Base-by-base conservation (phyloP, 2,329 filamentous ascomycete genomes). In the Botryosphaeria dothidea region DNA sequence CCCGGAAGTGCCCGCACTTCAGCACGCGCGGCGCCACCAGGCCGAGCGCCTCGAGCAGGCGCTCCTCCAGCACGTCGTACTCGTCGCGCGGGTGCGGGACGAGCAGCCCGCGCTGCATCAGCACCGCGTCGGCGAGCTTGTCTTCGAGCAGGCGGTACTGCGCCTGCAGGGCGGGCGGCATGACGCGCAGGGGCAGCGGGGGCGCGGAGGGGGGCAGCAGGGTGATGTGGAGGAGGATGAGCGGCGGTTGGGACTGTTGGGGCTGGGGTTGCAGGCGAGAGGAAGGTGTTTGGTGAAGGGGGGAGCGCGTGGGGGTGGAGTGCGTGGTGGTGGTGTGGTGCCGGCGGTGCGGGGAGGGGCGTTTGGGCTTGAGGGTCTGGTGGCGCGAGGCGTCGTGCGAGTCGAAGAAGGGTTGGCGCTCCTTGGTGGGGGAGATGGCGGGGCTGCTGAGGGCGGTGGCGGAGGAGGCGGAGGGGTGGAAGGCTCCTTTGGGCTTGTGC, bases 21-120 rank as follows among this genome's bases (percentile, higher is more conserved):
- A 92, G 82, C 48, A 93, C 88, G 3, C 89, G 84, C 2, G 90
- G 90, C 31, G 88, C 80, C 1, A 88, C 88, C 17, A 94, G 81
- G 74, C 92, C 91, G 51, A 93, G 78, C 1, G 89, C 88, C 75
- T 93, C 91, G 2, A 93, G 80, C 36, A 94, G 81, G 29, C 91
- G 83, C 78, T 93, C 91, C 77, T 94, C 90, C 0, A 95, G 83
- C 65, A 92, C 79, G 75, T 93, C 91, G 71, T 91, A 94, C 74
- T 93, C 91, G 64, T 90, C 89, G 69, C 91, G 86, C 1, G 92
- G 92, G 73, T 95, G 92, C 1, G 90, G 87, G 7, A 95, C 83
- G 48, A 95, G 80, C 36, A 95, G 84, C 2, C 90, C 92, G 23
- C 92, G 85, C 72, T 91, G 85, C 68, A 91, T 83, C 11, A 78